Evolutionary conservation across 2,329 filamentous ascomycete genomes (phyloP).

Genomic region (Colletotrichum simmondsii): DNA sequence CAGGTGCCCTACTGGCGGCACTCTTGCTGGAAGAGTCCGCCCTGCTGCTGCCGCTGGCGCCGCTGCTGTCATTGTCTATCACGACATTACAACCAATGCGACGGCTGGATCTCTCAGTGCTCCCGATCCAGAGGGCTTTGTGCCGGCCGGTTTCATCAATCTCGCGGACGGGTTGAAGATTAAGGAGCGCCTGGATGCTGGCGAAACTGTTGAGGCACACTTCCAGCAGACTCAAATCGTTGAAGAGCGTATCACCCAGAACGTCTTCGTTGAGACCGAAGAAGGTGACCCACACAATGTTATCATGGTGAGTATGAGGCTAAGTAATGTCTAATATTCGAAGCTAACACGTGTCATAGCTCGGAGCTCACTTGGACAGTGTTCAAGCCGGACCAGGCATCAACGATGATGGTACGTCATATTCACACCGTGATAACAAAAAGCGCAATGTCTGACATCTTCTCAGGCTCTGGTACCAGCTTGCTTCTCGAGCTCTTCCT

Average conservation of each 20-base stretch:
- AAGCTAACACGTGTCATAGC: slow-evolving; percentile 15
- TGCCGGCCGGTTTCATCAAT: slow-evolving; percentile 44
- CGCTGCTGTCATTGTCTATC: slow-evolving; percentile 45
- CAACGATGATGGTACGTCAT: slow-evolving; percentile 53
- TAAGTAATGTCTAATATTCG: neutral
- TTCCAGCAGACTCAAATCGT: slow-evolving; percentile 48
- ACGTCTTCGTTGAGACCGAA: slow-evolving; percentile 58
- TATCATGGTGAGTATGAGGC: slow-evolving; percentile 40
- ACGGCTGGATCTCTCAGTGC: slow-evolving; percentile 44
- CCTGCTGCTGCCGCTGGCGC: slow-evolving; percentile 44
- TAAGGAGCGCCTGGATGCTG: slow-evolving; percentile 49
- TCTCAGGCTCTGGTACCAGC: slow-evolving; percentile 49
- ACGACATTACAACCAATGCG: slow-evolving; percentile 42
- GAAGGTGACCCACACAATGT: slow-evolving; percentile 55
- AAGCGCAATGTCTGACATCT: neutral
- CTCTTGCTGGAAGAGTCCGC: slow-evolving; percentile 44
- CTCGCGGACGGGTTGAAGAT: slow-evolving; percentile 53
- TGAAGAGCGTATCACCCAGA: slow-evolving; percentile 54
- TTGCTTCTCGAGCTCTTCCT: slow-evolving; percentile 54
- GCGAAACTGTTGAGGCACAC: slow-evolving; percentile 48
- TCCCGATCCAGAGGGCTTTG: slow-evolving; percentile 42
- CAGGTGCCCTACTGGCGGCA: slow-evolving; percentile 43
- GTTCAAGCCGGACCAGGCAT: slow-evolving; percentile 57
- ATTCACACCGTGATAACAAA: too few species aligned
- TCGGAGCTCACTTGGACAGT: slow-evolving; percentile 57